Evolutionary conservation across 805 yeast species (phyloP), one percentile per base, ranked within the genome.

Genomic region (Helenozyma baotianmanensis): DNA sequence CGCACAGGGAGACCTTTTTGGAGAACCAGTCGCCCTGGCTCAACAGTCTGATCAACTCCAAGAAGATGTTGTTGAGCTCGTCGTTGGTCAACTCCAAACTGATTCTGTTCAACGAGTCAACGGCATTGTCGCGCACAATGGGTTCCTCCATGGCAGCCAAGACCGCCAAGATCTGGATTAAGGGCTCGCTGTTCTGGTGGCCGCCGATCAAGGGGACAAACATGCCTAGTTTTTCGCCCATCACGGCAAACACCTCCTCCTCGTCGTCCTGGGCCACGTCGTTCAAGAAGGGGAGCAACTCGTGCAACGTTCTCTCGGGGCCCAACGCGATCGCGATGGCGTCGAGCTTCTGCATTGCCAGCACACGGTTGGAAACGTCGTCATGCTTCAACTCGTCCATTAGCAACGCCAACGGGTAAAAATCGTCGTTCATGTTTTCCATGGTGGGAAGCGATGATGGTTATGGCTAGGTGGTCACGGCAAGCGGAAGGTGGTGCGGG

Each of bases 371-470:
- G 16, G 95, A 76, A 24, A 90, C 90, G 56, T 92, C 98, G 55
- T 92, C 98, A 58, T 90, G 97, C 63, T 85, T 85, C 59, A 92
- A 74, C 62, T 94, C 99, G 58, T 94, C 98, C 86, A 92, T 88
- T 39, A 92, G 74, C 48, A 92, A 73, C 11, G 98, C 98, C 60
- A 92, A 76, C 27, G 99, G 98, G 54, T 86, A 90, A 37, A 92
- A 73, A 48, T 81, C 88, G 54, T 80, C 80, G 42, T 53, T 59
- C 45, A 55, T 57, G 42, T 24, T 30, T 13, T 39, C 43, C 43
- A 36, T 35, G 24, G 25, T 32, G 21, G 30, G 14, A 5, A 25
- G 19, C 9, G 14, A 19, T 19, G 24, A 6, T 15, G 10, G 14
- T 16, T n/a, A 9, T 14, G 21, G 28, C 21, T 23, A 15, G 27